Evolutionary conservation across 208 protist genomes (phyloP), one percentile per base, ranked within the genome.

Genomic region (Acanthamoeba lenticulata): DNA sequence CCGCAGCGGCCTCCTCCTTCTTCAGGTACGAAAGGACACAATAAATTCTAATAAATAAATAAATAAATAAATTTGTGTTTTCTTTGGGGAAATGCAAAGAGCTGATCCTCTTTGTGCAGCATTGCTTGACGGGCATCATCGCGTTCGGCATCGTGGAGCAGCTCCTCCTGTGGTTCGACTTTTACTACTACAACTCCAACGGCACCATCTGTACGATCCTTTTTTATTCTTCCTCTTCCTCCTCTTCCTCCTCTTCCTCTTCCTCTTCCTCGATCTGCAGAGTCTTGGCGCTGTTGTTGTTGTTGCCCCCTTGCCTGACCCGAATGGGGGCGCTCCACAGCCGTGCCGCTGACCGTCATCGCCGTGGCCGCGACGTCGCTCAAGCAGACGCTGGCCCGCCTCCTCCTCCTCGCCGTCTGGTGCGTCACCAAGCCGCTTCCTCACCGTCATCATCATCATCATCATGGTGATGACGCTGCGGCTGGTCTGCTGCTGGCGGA

Each of bases 321-420:
- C n/a, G n/a, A n/a, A n/a, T n/a, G n/a, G 5, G n/a, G 57, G 57
- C 15, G 21, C 29, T 72, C 47, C 40, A 72, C 21, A 90, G 83
- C 83, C 17, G 38, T 90, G 32, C 9, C 52, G 13, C 24, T 90
- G 83, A 72, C 57, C 2, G 83, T 90, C 21, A 29, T 69, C 34
- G 83, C 52, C 36, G 83, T 90, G 47, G 57, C 83, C 13, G 29
- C 57, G 9, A 90, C 47, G 32, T 69, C 83, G 13, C 57, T 90
- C 38, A 90, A 90, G 83, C 83, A 69, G 40, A 90, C 83, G 5
- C 29, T 90, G 5, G n/a, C 83, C 7, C 47, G 83, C 17, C 32
- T 90, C 11, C 83, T 90, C 52, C 83, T 90, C 32, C 36, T 90
- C 7, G 83, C 83, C 83, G 83, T 90, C n/a, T 90, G 83, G 83